These are phyloP conservation scores for Prunus kanzakura DNA, from an alignment of 306 rosid genomes.

Conservation along the genomic window DNA sequence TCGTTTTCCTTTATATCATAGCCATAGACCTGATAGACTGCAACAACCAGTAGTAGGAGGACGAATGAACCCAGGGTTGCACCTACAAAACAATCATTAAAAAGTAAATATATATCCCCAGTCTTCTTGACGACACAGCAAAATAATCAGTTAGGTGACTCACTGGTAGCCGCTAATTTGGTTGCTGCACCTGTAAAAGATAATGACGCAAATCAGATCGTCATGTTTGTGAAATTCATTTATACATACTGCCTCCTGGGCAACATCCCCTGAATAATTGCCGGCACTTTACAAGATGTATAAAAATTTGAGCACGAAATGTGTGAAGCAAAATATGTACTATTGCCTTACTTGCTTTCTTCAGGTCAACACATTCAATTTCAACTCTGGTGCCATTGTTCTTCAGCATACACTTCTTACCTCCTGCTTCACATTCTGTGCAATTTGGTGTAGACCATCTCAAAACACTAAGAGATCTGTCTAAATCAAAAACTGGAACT, in stretches of 20 bases:
- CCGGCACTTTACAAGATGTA: too few species aligned
- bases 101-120: neutral
- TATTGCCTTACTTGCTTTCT: slow-evolving; percentile 4
- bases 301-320: too few species aligned
- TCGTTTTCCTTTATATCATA: neutral
- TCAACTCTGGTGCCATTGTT: neutral
- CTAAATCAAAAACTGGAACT: neutral
- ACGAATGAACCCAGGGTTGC: neutral
- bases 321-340: too few species aligned
- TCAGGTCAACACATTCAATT: neutral
- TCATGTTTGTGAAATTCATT: neutral
- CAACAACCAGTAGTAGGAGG: too few species aligned
- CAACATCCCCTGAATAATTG: too few species aligned
- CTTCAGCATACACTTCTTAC: slow-evolving; percentile 28
- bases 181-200: slow-evolving; percentile 17
- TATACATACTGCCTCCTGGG: too few species aligned
- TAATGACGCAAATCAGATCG: neutral
- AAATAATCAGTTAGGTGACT: too few species aligned
- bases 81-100: neutral
- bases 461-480: neutral
- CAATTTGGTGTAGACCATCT: slow-evolving; percentile 34
- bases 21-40: neutral
- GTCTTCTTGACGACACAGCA: neutral
- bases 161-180: slow-evolving; percentile 20
- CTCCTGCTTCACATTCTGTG: slow-evolving; percentile 25